phyloP scores from a whole-genome alignment of 345 rosid species.

The Raphanus sativus region DNA sequence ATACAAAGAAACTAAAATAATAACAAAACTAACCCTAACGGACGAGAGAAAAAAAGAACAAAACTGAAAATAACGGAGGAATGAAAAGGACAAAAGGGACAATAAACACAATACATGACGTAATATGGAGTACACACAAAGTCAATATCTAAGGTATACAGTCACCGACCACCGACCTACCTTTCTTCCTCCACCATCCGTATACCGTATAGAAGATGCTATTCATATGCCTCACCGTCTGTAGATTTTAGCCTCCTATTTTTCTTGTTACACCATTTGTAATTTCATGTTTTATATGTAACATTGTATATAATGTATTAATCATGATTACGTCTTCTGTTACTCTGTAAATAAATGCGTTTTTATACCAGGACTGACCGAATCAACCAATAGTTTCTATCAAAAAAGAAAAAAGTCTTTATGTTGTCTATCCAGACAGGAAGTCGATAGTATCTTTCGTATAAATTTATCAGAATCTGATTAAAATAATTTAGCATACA shows the following conservation, averaged over 20 bases:
- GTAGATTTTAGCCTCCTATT: background rate
- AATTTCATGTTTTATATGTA: background rate
- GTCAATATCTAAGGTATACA: conserved; percentile 81
- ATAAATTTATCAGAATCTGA: conserved; percentile 13
- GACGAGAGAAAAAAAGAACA: background rate
- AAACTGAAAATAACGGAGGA: conserved; percentile 5
- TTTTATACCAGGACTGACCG: too few species aligned
- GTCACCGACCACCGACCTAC: conserved; percentile 92
- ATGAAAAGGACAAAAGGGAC: conserved; percentile 42
- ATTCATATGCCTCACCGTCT: background rate
- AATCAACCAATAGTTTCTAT: too few species aligned
- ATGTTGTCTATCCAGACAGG: background rate
- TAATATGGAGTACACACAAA: conserved; percentile 54
- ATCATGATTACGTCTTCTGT: too few species aligned
- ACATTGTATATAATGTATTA: background rate
- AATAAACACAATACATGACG: conserved; percentile 32
- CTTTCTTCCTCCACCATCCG: conserved; percentile 5
- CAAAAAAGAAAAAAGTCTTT: too few species aligned
- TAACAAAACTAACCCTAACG: background rate
- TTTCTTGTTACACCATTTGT: background rate
- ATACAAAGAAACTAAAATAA: background rate
- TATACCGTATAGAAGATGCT: background rate
- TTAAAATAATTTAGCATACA: background rate
- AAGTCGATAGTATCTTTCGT: background rate
- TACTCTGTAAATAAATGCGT: too few species aligned